Evolutionary conservation across 352 stramenopile genomes (phyloP).

Genomic region (Discostella stelligera): DNA sequence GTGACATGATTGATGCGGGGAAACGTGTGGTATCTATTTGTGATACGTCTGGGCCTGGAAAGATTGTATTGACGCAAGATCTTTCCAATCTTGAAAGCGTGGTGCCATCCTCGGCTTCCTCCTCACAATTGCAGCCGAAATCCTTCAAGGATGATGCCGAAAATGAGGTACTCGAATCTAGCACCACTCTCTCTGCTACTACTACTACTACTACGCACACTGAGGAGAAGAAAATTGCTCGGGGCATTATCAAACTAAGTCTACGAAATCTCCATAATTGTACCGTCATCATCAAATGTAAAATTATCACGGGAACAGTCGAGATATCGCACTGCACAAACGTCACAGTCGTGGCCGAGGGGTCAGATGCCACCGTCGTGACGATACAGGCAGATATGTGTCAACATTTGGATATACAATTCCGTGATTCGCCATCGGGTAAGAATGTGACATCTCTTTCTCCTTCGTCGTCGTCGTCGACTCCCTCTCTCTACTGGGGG

Average conservation of each 20-base stretch:
- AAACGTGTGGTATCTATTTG: slow-evolving; percentile 69
- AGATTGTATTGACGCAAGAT: slow-evolving; percentile 77
- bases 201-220: not conserved
- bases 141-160: slow-evolving; percentile 72
- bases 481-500: slow-evolving; percentile 70
- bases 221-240: slow-evolving; percentile 35
- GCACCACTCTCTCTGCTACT: too few relatives aligned
- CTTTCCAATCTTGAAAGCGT: slow-evolving; percentile 74
- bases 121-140: slow-evolving; percentile 46
- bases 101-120: slow-evolving; percentile 51
- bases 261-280: slow-evolving; percentile 75
- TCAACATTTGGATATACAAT: slow-evolving; percentile 67
- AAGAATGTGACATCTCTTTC: slow-evolving; percentile 52
- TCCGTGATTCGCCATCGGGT: slow-evolving; percentile 69
- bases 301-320: slow-evolving; percentile 79
- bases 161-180: slow-evolving; percentile 73
- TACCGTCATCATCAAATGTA: slow-evolving; percentile 78
- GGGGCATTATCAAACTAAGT: slow-evolving; percentile 75
- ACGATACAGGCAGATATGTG: slow-evolving; percentile 85
- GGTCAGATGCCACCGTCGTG: slow-evolving; percentile 64
- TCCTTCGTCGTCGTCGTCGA: slow-evolving; percentile 43
- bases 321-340: slow-evolving; percentile 77
- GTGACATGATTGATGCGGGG: slow-evolving; percentile 66
- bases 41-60: slow-evolving; percentile 61
- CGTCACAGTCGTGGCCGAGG: slow-evolving; percentile 54